phyloP scores from a whole-genome alignment of 2,329 filamentous ascomycete genomes.

The Claviceps quebecensis region DNA sequence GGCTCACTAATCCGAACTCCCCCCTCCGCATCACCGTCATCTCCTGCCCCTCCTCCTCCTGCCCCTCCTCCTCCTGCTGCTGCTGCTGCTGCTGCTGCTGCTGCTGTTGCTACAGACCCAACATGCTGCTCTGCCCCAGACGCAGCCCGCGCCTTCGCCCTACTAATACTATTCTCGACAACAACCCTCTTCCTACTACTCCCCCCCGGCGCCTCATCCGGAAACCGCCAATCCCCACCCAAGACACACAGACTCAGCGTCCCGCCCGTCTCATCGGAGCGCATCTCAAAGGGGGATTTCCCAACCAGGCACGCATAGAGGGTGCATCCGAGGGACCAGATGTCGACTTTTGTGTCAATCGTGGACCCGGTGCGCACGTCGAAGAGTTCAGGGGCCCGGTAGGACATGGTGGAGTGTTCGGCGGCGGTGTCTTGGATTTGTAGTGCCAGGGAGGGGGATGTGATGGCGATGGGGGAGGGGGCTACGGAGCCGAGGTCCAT shows the following conservation, averaged over 20 bases:
- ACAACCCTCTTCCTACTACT: conserved; percentile 19
- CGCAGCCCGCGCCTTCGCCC: conserved; percentile 15
- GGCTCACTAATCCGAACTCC: conserved; percentile 51
- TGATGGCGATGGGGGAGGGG: conserved; percentile 76
- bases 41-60: too few relatives aligned
- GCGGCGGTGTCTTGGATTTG: conserved; percentile 89
- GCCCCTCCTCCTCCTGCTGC: too few relatives aligned
- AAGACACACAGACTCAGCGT: conserved; percentile 84
- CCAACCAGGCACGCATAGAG: conserved; percentile 92
- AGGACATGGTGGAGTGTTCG: conserved; percentile 97
- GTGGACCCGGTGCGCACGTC: conserved; percentile 88
- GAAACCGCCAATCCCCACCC: conserved; percentile 92
- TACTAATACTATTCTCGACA: conserved; percentile 13
- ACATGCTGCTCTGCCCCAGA: conserved; percentile 13
- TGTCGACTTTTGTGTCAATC: conserved; percentile 93
- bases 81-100: background rate
- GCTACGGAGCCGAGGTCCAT: conserved; percentile 95
- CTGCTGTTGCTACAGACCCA: conserved; percentile 4
- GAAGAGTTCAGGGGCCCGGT: conserved; percentile 93
- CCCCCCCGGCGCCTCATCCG: conserved; percentile 61
- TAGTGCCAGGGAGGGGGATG: conserved; percentile 76
- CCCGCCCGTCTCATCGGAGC: conserved; percentile 90
- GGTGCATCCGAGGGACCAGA: conserved; percentile 97
- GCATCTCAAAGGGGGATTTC: conserved; percentile 92
- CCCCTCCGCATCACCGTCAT: too few relatives aligned